phyloP scores from a whole-genome alignment of 768 basidiomycete genomes.

The Termitomyces heimii region DNA sequence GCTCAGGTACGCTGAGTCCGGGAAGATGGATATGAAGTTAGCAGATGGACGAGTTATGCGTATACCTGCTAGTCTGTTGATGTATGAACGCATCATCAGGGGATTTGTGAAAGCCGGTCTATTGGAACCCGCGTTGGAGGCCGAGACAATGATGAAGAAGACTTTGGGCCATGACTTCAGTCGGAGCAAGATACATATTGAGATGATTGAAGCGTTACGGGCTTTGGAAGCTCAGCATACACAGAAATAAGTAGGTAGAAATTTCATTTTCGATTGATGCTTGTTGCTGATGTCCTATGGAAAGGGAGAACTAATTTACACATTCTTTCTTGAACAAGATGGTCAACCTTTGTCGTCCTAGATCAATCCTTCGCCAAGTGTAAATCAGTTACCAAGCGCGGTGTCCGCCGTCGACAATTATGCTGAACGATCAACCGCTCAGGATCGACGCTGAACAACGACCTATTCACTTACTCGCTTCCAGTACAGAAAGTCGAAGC shows the following conservation, averaged over 20 bases:
- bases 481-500: conserved; percentile 72
- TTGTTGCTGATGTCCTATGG: not conserved
- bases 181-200: not conserved
- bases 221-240: not conserved
- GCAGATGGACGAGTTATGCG: not conserved
- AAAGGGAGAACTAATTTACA: not conserved
- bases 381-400: conserved; percentile 10
- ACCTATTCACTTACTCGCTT: conserved; percentile 53
- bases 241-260: not conserved
- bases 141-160: conserved; percentile 11
- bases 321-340: too few relatives aligned
- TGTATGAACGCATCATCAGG: conserved; percentile 10
- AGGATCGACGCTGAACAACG: too few relatives aligned
- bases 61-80: not conserved
- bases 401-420: conserved; percentile 18
- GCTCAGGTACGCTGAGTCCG: conserved; percentile 5
- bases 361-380: not conserved
- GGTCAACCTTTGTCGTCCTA: not conserved
- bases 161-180: not conserved
- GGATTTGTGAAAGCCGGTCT: conserved; percentile 12
- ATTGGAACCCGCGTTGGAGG: conserved; percentile 10
- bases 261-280: not conserved
- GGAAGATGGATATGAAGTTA: conserved; percentile 1
- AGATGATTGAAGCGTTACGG: conserved; percentile 2
- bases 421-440: conserved; percentile 5